These are phyloP conservation scores for Austroboletus festivus DNA, from an alignment of 768 basidiomycete species.

Conservation along the genomic window DNA sequence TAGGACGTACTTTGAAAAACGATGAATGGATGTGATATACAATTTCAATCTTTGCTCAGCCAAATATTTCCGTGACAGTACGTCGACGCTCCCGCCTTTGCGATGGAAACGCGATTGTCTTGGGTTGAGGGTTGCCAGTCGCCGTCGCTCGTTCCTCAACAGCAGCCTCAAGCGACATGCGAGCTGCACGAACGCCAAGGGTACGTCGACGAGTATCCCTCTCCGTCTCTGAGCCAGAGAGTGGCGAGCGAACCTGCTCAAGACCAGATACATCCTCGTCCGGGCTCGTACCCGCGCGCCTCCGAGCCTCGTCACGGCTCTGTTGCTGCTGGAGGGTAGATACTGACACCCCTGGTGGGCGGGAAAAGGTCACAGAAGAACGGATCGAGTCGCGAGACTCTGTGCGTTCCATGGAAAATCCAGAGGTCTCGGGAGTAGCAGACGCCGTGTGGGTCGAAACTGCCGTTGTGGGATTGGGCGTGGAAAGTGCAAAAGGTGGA, in stretches of 20 bases:
- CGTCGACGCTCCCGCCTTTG: constrained; percentile 42
- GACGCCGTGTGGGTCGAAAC: constrained; percentile 64
- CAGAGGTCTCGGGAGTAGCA: constrained; percentile 36
- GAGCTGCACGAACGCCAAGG: constrained; percentile 38
- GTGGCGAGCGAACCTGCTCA: constrained; percentile 28
- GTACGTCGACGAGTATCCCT: constrained; percentile 41
- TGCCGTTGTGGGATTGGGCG: constrained; percentile 63
- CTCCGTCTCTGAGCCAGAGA: constrained; percentile 52
- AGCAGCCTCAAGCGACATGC: constrained; percentile 44
- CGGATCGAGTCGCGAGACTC: constrained; percentile 46
- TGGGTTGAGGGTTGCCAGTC: constrained; percentile 35
- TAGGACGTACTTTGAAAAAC: constrained; percentile 17
- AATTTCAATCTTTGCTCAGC: constrained; percentile 14
- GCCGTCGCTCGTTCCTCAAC: constrained; percentile 27
- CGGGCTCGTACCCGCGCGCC: constrained; percentile 30
- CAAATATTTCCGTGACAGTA: constrained; percentile 51
- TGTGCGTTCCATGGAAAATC: constrained; percentile 38
- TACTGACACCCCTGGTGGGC: constrained; percentile 53
- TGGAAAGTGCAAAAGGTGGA: constrained; percentile 47
- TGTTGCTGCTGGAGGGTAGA: constrained; percentile 56
- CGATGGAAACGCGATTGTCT: constrained; percentile 33
- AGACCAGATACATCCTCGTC: constrained; percentile 24
- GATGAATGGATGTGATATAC: constrained; percentile 11
- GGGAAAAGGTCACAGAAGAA: constrained; percentile 61
- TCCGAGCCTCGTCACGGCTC: constrained; percentile 34